Percentiles rank a stretch among this genome's conserved stretches.
These are phyloP conservation scores for Chaetomium strumarium DNA, from an alignment of 2,329 filamentous ascomycete genomes.

Conservation along the genomic window DNA sequence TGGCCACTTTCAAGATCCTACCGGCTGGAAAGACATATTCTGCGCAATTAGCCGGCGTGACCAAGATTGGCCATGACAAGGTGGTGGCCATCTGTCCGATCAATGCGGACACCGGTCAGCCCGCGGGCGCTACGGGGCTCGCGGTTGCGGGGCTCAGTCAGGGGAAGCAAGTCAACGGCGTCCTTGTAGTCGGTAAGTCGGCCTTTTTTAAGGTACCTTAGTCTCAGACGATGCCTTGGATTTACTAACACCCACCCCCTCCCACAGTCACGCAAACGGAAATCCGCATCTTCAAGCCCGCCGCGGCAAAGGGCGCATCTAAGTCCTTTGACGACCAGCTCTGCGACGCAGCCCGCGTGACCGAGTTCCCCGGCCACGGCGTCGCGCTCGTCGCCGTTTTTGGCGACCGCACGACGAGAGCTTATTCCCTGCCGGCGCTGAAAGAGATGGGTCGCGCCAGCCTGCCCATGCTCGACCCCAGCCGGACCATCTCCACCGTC, in stretches of 20 bases:
- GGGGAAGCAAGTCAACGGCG: constrained; percentile 71
- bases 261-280: constrained; percentile 58
- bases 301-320: constrained; percentile 80
- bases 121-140: constrained; percentile 67
- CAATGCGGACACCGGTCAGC: constrained; percentile 67
- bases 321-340: constrained; percentile 80
- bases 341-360: constrained; percentile 75
- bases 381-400: constrained; percentile 79
- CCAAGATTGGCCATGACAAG: constrained; percentile 55
- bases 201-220: not conserved
- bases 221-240: not conserved
- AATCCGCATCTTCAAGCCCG: constrained; percentile 82
- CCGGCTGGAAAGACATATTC: constrained; percentile 69
- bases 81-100: constrained; percentile 77
- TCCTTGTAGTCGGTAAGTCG: constrained; percentile 64
- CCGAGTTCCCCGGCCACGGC: constrained; percentile 67
- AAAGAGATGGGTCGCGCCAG: constrained; percentile 71
- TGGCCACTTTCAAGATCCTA: constrained; percentile 86
- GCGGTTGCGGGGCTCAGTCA: constrained; percentile 71
- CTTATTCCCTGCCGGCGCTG: constrained; percentile 79
- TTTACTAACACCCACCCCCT: constrained; percentile 26
- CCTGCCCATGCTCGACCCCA: constrained; percentile 66
- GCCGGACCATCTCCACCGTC: constrained; percentile 61
- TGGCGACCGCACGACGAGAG: constrained; percentile 71
- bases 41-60: constrained; percentile 64